Percentiles rank a stretch among this genome's conserved stretches.
These are phyloP conservation scores for Ceratorhiza oryzae-sativae DNA, from an alignment of 1,284 basidiomycete genomes.

Conservation along the genomic window DNA sequence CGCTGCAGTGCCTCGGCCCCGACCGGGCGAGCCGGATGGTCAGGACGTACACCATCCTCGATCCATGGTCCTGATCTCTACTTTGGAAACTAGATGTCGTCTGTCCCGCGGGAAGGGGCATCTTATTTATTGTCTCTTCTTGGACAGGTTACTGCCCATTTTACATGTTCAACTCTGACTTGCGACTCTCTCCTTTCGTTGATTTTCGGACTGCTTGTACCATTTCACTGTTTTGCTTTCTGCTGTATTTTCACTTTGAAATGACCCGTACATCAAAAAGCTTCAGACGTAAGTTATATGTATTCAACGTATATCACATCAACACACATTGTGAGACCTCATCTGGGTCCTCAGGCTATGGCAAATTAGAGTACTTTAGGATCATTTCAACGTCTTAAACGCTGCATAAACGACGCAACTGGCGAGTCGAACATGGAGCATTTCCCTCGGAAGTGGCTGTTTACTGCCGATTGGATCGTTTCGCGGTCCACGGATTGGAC, in stretches of 20 bases:
- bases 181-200: not conserved
- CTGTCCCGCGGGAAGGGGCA: too few relatives aligned
- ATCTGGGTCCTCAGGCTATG: slow-evolving; percentile 5
- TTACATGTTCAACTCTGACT: not conserved
- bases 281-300: not conserved
- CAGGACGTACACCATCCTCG: slow-evolving; percentile 4
- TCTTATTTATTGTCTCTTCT: not conserved
- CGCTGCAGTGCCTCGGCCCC: not conserved
- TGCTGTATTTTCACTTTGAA: not conserved
- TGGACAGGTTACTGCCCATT: not conserved
- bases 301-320: not conserved
- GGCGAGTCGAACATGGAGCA: slow-evolving; percentile 33
- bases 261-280: too few relatives aligned
- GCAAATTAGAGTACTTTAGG: not conserved
- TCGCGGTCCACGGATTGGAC: slow-evolving; percentile 9
- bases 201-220: not conserved
- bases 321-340: slow-evolving; percentile 3
- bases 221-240: not conserved
- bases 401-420: slow-evolving; percentile 19
- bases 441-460: slow-evolving; percentile 28
- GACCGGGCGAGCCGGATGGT: slow-evolving; percentile 14
- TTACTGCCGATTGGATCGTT: slow-evolving; percentile 33
- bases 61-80: slow-evolving; percentile 20
- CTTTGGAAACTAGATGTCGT: not conserved
- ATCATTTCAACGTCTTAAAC: slow-evolving; percentile 4